Evolutionary conservation across 2,329 filamentous ascomycete genomes (phyloP), one percentile per base, ranked within the genome.

Genomic region (Ascochyta rabiei): DNA sequence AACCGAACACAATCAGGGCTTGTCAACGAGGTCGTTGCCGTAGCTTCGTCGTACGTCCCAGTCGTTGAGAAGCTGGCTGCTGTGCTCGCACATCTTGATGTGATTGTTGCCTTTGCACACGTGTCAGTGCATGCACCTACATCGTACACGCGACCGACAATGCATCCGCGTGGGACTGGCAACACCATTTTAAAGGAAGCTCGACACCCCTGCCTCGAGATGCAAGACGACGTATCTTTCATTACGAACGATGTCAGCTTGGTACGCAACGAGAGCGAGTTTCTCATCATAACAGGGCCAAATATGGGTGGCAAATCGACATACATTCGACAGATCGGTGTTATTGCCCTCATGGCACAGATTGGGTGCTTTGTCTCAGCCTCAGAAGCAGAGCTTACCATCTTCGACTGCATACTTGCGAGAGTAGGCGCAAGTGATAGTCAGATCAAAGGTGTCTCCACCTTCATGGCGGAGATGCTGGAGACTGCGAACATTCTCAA

Each of bases 231-330:
- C 69, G 88, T 99, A 37, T 93, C 93, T 59, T 99, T 99, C 79
- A 99, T 99, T 76, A 97, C 93, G 52, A 99, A 99, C 74, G 93
- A 99, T 66, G 91, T 98, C 19, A 86, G 87, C 48, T 85, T 99
- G 33, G 82, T 85, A 5, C 87, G 92, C 8, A 87, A 88, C 53
- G 82, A 85, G 42, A 96, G 91, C 0, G 92, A 93, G 3, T 98
- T 99, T 77, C 82, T 97, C 34, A 93, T 97, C 78, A 97, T 98
- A 72, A 98, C 93, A 0, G 95, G 95, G 0, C 95, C 95, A 45
- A 99, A 99, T 77, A 99, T 99, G 95, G 96, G 95, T 64, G 95
- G 95, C 66, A 99, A 99, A 79, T 96, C 91, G 8, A 99, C 93
- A 0, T 99, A 97, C 74, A 99, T 99, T 70, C 89, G 96, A 16